phyloP scores from a whole-genome alignment of 441 rosid species.

The Pelargonium australe region DNA sequence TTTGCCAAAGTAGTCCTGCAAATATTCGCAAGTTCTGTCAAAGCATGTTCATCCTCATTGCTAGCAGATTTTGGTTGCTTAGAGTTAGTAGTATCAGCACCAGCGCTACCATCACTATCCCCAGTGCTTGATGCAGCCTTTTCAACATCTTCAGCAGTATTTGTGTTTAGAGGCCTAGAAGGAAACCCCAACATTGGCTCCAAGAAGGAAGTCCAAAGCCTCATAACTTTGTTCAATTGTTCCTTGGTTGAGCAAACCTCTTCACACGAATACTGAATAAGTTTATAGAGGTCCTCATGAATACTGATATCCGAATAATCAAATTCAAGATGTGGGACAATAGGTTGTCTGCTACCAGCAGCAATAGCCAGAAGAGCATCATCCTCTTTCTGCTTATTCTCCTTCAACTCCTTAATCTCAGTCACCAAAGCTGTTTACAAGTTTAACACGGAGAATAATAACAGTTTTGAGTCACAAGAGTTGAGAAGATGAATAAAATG shows the following conservation, averaged over 20 bases:
- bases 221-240: constrained; percentile 81
- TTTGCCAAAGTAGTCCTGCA: constrained; percentile 34
- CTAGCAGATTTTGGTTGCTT: constrained; percentile 49
- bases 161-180: constrained; percentile 73
- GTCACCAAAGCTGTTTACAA: constrained; percentile 63
- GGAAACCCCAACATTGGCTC: constrained; percentile 83
- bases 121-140: constrained; percentile 48
- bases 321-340: constrained; percentile 65
- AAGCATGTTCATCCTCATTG: constrained; percentile 50
- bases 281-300: constrained; percentile 92
- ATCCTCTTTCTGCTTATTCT: constrained; percentile 71
- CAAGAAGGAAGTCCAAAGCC: constrained; percentile 84
- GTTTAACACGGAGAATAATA: constrained; percentile 6
- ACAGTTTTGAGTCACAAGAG: not conserved
- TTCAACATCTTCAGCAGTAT: constrained; percentile 70
- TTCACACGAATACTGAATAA: constrained; percentile 83
- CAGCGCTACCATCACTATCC: constrained; percentile 60
- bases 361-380: constrained; percentile 80
- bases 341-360: constrained; percentile 67
- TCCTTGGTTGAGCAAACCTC: constrained; percentile 82
- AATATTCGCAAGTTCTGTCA: constrained; percentile 58
- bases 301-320: constrained; percentile 73
- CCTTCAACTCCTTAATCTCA: constrained; percentile 85
- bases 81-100: constrained; percentile 36
- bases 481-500: not conserved